Conservation (phyloP, 2,329 filamentous ascomycete species). For the Clonostachys rhizophaga region DNA sequence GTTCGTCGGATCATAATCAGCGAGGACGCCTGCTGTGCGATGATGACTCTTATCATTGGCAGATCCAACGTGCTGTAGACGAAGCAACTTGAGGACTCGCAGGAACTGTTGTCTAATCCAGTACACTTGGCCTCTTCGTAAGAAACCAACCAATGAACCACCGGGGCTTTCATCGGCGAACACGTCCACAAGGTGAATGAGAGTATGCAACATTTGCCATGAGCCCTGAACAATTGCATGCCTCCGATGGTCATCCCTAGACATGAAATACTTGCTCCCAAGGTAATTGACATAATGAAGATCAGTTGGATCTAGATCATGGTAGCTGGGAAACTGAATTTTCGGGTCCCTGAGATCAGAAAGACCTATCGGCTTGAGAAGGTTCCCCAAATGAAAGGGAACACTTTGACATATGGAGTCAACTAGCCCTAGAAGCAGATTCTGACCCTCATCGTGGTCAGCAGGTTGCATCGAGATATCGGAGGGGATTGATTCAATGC, state of each 20-base stretch:
- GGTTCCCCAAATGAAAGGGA: slow-evolving; percentile 10
- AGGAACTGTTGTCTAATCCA: slow-evolving; percentile 5
- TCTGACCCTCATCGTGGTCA: slow-evolving; percentile 2
- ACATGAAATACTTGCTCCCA: slow-evolving; percentile 3
- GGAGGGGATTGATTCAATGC: background rate
- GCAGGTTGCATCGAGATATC: slow-evolving; percentile 1
- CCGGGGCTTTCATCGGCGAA: slow-evolving; percentile 3
- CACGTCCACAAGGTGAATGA: slow-evolving; percentile 6
- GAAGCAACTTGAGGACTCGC: background rate
- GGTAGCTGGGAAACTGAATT: slow-evolving; percentile 7
- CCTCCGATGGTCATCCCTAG: slow-evolving; percentile 5
- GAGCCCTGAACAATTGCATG: slow-evolving; percentile 9
- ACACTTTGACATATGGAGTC: slow-evolving; percentile 8
- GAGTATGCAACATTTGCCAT: slow-evolving; percentile 7
- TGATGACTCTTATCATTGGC: too few relatives aligned
- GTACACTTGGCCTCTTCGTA: slow-evolving; percentile 2
- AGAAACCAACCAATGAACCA: background rate
- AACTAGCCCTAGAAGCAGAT: slow-evolving; percentile 1
- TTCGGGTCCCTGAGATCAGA: slow-evolving; percentile 5
- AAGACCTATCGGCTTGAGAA: slow-evolving; percentile 5
- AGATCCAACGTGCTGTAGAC: too few relatives aligned
- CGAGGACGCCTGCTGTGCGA: too few relatives aligned
- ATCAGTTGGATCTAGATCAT: slow-evolving; percentile 1
- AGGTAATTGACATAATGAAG: background rate
- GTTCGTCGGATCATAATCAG: too few relatives aligned